Percentiles rank a stretch among this genome's conserved stretches.
These are phyloP conservation scores for Solanum appendiculatum DNA, from an alignment of 257 asterid species.

Conservation along the genomic window DNA sequence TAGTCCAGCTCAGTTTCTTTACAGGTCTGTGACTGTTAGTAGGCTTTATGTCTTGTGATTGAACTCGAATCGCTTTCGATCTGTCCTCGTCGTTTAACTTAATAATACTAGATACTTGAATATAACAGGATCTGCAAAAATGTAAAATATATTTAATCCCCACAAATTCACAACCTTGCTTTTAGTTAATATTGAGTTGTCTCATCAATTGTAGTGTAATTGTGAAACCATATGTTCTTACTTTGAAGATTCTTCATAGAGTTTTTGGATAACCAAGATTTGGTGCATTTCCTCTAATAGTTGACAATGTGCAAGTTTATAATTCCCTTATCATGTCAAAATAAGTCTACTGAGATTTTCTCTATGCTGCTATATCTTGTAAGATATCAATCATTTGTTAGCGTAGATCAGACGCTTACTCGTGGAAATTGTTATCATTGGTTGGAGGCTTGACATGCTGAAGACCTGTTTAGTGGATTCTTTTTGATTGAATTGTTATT, in stretches of 20 bases:
- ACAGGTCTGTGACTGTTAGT: constrained; percentile 41
- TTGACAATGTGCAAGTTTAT: not conserved
- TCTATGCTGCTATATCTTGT: not conserved
- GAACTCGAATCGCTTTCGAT: not conserved
- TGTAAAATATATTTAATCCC: not conserved
- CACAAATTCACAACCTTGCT: not conserved
- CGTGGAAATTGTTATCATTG: not conserved
- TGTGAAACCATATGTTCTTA: not conserved
- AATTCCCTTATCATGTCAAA: not conserved
- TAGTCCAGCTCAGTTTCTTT: constrained; percentile 83
- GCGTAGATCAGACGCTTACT: not conserved
- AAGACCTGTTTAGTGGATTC: not conserved
- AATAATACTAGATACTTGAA: not conserved
- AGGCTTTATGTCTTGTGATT: not conserved
- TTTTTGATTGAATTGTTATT: not conserved
- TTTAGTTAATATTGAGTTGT: not conserved
- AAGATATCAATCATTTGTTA: not conserved
- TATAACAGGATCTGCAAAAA: not conserved
- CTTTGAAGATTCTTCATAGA: too few species aligned
- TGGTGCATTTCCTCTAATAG: too few species aligned
- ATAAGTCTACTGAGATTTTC: not conserved
- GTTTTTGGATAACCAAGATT: too few species aligned
- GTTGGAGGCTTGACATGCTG: not conserved
- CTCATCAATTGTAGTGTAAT: not conserved
- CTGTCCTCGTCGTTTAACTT: not conserved